These are phyloP conservation scores for Platanthera zijinensis DNA, from an alignment of 106 monocot genomes.

Conservation along the genomic window DNA sequence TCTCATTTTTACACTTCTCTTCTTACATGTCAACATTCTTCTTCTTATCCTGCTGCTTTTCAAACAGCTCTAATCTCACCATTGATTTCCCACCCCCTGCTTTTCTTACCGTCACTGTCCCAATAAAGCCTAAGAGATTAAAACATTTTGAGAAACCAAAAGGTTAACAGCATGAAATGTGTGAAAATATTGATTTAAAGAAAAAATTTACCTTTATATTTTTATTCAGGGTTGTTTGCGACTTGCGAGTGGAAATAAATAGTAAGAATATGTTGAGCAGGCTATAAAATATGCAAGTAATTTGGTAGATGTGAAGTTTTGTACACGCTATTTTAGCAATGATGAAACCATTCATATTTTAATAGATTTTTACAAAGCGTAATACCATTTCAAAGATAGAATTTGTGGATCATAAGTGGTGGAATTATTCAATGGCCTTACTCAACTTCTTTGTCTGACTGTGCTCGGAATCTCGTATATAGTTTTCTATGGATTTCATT, in stretches of 20 bases:
- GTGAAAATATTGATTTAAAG: not conserved
- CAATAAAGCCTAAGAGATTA: not conserved
- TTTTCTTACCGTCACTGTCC: no score
- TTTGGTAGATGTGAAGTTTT: not conserved
- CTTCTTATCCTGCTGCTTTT: no score
- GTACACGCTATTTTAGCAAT: not conserved
- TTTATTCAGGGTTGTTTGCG: not conserved
- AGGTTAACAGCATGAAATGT: not conserved
- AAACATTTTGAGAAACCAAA: not conserved
- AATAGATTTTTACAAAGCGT: not conserved
- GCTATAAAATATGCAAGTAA: not conserved
- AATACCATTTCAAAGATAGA: not conserved
- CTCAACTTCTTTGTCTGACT: not conserved
- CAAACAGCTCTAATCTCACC: no score
- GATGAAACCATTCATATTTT: not conserved
- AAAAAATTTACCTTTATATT: not conserved
- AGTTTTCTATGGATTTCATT: no score
- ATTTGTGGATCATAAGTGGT: not conserved
- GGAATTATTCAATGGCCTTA: not conserved
- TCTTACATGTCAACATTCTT: no score
- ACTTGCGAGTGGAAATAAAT: not conserved
- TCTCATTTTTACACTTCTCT: no score
- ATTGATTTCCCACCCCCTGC: no score
- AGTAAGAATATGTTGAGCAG: not conserved
- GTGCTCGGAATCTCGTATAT: no score